Percentiles rank a stretch among this genome's conserved stretches.
phyloP scores from a whole-genome alignment of 148 eudicot genomes.

The Camellia granthamiana region DNA sequence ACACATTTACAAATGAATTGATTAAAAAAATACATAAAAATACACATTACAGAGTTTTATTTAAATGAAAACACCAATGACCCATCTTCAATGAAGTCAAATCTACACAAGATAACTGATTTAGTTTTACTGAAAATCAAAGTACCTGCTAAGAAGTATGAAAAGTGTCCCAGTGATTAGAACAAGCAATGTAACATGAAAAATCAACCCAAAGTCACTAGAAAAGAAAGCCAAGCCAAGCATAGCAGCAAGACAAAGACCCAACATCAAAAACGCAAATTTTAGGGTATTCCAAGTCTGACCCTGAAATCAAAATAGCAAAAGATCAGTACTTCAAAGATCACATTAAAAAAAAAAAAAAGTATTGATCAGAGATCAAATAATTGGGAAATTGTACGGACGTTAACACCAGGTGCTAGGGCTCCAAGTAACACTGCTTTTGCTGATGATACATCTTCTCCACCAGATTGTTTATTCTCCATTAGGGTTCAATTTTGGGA shows the following conservation, averaged over 20 bases:
- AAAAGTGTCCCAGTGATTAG: conserved; percentile 72
- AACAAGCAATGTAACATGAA: conserved; percentile 76
- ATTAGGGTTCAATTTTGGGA: conserved; percentile 9
- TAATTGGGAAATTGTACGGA: conserved; percentile 24
- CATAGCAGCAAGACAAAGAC: conserved; percentile 68
- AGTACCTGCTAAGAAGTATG: conserved; percentile 70
- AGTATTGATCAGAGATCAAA: no score
- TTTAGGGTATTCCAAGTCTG: conserved; percentile 88
- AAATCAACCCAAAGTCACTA: conserved; percentile 62
- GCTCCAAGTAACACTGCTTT: conserved; percentile 82
- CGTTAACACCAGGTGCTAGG: conserved; percentile 90
- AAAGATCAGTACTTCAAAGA: conserved; percentile 13
- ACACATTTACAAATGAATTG: no score
- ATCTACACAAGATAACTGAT: not conserved
- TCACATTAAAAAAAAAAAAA: not conserved
- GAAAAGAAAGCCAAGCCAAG: conserved; percentile 69
- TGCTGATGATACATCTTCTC: conserved; percentile 58
- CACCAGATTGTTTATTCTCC: conserved; percentile 30
- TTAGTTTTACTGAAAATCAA: not conserved
- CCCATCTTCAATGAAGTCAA: not conserved
- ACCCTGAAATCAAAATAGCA: conserved; percentile 45
- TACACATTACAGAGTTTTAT: no score
- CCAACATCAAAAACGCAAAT: conserved; percentile 71
- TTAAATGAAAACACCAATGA: no score
- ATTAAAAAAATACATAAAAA: no score